Evolutionary conservation across 1,284 basidiomycete genomes (phyloP), one percentile per base, ranked within the genome.

Genomic region (Wallemia mellicola): DNA sequence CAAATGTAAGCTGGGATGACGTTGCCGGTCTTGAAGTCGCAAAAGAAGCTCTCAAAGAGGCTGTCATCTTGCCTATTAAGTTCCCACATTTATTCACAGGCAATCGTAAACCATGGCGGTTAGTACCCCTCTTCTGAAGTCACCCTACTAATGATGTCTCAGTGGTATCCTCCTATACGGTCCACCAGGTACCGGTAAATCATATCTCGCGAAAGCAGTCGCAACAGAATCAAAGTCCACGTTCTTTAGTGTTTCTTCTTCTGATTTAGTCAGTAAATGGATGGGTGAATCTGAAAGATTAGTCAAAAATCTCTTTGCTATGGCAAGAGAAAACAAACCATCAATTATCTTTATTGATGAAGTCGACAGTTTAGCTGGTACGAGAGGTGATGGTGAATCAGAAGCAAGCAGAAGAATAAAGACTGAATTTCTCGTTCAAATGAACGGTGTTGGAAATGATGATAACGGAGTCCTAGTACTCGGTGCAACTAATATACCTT

Each of bases 321-420:
- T 98, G 77, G 94, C 92, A 1, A 79, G 92, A 62, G 92, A 98
- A 71, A 80, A 81, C 63, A 96, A 96, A 69, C 92, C 92, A 1
- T 81, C 89, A 2, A 98, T 98, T 71, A 96, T 98, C 70, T 98
- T 98, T 69, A 88, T 98, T 67, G 92, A 98, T 70, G 92, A 98
- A 69, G 87, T 98, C 55, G 92, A 98, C 71, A 95, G 91, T 19
- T 75, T 98, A 59, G 87, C 89, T 17, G 89, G 94, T 1, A 86
- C 89, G 25, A 79, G 92, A 68, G 89, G 86, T 62, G 92, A 98
- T 69, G 86, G 86, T 27, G 92, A 98, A 71, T 89, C 86, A 1
- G 92, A 98, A 68, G 92, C 92, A 2, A 86, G 85, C 26, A 74
- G 92, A 63, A 78, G 94, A 54, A 98, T 98, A 72, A 98, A 98